phyloP scores from a whole-genome alignment of 2,329 filamentous ascomycete genomes.

The Fusarium nelsonii region DNA sequence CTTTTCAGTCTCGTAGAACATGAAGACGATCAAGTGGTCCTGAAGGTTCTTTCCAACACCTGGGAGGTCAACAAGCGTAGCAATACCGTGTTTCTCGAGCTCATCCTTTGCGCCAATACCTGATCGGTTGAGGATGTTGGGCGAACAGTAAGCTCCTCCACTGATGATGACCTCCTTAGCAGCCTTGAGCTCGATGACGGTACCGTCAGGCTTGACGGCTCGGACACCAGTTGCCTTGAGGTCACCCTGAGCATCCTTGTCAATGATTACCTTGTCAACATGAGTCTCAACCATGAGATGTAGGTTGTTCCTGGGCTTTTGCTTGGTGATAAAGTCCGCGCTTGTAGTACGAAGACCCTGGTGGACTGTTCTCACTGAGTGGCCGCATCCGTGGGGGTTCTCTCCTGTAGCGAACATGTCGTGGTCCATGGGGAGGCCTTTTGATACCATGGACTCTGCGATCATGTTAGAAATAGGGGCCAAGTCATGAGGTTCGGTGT shows the following conservation, averaged over 20 bases:
- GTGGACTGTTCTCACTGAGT: constrained; percentile 65
- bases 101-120: constrained; percentile 63
- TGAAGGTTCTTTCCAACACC: constrained; percentile 65
- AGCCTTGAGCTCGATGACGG: constrained; percentile 54
- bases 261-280: constrained; percentile 66
- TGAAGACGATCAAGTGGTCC: constrained; percentile 66
- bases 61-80: constrained; percentile 57
- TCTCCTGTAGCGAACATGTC: constrained; percentile 70
- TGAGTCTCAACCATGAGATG: constrained; percentile 61
- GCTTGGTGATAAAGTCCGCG: constrained; percentile 63
- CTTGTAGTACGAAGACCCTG: constrained; percentile 65
- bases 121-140: constrained; percentile 64
- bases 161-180: constrained; percentile 57
- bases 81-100: constrained; percentile 56
- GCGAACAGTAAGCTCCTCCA: constrained; percentile 64
- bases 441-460: constrained; percentile 65
- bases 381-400: constrained; percentile 66
- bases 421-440: constrained; percentile 65
- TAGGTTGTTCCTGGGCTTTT: constrained; percentile 57
- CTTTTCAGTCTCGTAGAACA: constrained; percentile 70
- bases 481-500: constrained; percentile 69
- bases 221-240: constrained; percentile 60
- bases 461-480: constrained; percentile 69
- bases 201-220: constrained; percentile 57
- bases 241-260: constrained; percentile 49